Base-by-base conservation (phyloP, 306 rosid species). In the Sophora flavescens region DNA sequence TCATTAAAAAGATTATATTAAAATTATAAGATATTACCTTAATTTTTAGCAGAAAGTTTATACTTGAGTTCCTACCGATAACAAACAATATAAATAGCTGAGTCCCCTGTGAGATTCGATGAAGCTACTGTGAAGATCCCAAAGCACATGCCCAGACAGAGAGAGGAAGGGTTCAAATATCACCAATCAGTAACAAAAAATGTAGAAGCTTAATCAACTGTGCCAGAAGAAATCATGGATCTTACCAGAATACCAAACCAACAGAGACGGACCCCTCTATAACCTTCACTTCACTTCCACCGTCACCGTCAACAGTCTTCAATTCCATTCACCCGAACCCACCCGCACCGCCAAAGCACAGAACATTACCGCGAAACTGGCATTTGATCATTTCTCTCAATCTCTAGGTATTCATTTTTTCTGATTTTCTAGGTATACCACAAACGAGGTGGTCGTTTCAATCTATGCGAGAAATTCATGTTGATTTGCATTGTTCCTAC, bases 351-450 rank as follows among this genome's bases (percentile, higher is more conserved):
- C 84, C 35, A 87, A 86, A 6, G 83, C 97, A 4, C 93, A 91
- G 57, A 89, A 91, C 72, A 80, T 68, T 3, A 97, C 84, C 1
- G 96, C 98, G 4, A 63, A 77, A 63, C 47, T 84, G 22, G 98
- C 98, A 2, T 83, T 86, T 14, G 53, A 58, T 4, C 88, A 86
- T n/a, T 78, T 91, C 54, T 66, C 85, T 5, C 81, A 32, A 7
- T 8, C 45, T 41, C 6, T 41, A 10, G 12, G 45, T 41, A 8
- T 41, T 22, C 22, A 22, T 0, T 22, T 22, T 36, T 9, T 9
- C 3, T 9, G n/a, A 44, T 6, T 39, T 39, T 39, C 11, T 39
- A 39, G 45, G 45, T 39, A 8, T 39, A 0, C 6, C 45, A 6
- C 11, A 39, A 8, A 39, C 45, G 7, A 39, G 7, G 10, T 39